Conservation (phyloP, 768 basidiomycete species). For the Lactarius deliciosus region DNA sequence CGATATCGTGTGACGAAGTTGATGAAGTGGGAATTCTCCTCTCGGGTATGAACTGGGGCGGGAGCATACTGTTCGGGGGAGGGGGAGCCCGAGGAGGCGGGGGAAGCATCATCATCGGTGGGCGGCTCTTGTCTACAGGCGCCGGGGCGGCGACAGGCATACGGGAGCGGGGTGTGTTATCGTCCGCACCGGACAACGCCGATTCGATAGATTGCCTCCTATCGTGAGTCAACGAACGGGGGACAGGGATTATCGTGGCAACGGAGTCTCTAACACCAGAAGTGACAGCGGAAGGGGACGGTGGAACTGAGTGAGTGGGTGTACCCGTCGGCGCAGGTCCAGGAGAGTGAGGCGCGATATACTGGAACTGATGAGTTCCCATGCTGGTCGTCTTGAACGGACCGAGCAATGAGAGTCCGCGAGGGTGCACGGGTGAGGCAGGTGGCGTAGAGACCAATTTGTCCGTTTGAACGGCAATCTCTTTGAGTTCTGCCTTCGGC, state of each 20-base stretch:
- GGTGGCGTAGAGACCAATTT: conserved; percentile 53
- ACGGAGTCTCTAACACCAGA: conserved; percentile 53
- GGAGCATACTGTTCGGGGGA: conserved; percentile 67
- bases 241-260: conserved; percentile 48
- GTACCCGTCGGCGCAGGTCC: conserved; percentile 37
- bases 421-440: conserved; percentile 37
- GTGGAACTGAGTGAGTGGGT: conserved; percentile 40
- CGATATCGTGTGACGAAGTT: conserved; percentile 51
- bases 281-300: conserved; percentile 45
- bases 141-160: conserved; percentile 57
- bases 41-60: conserved; percentile 76
- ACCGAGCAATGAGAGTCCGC: conserved; percentile 30
- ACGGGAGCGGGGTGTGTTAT: conserved; percentile 52
- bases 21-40: conserved; percentile 49
- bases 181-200: conserved; percentile 53
- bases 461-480: conserved; percentile 82
- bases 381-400: conserved; percentile 57
- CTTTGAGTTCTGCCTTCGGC: conserved; percentile 65
- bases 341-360: conserved; percentile 50
- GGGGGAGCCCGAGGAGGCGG: conserved; percentile 78
- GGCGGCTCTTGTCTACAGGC: conserved; percentile 71
- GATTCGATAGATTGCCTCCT: conserved; percentile 74
- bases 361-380: conserved; percentile 66
- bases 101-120: conserved; percentile 76
- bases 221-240: conserved; percentile 56